These are phyloP conservation scores for Plicaturopsis crispa DNA, from an alignment of 768 basidiomycete genomes.

Conservation along the genomic window DNA sequence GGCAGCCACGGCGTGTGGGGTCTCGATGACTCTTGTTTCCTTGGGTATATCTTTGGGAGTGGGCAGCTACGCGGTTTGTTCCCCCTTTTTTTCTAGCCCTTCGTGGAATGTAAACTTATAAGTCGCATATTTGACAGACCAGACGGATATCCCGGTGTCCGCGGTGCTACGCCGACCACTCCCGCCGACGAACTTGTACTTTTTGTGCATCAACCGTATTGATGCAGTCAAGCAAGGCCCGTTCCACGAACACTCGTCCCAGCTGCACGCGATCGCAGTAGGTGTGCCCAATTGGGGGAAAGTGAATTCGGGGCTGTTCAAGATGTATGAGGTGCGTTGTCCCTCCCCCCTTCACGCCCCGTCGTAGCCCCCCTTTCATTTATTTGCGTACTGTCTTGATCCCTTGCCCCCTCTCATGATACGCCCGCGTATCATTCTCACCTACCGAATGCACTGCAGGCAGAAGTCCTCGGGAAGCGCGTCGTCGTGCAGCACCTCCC, in stretches of 20 bases:
- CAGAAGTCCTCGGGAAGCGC: constrained; percentile 86
- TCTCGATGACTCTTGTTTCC: constrained; percentile 84
- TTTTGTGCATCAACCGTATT: constrained; percentile 71
- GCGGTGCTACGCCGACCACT: constrained; percentile 65
- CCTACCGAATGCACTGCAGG: constrained; percentile 31
- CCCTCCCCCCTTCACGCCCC: too few relatives aligned
- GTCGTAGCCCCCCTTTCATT: background rate
- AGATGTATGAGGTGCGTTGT: constrained; percentile 83
- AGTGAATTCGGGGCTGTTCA: constrained; percentile 83
- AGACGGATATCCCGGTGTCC: constrained; percentile 55
- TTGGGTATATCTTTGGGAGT: constrained; percentile 88
- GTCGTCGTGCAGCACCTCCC: constrained; percentile 97
- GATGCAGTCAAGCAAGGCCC: constrained; percentile 79
- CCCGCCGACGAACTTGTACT: constrained; percentile 71
- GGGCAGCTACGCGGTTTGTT: constrained; percentile 72
- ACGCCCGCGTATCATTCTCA: background rate
- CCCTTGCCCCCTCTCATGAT: background rate
- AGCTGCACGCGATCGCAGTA: constrained; percentile 78
- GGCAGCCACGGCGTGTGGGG: constrained; percentile 99
- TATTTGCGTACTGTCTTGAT: background rate
- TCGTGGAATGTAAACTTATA: constrained; percentile 8
- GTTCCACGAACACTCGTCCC: constrained; percentile 89
- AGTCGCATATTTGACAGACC: constrained; percentile 34
- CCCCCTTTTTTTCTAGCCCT: constrained; percentile 3
- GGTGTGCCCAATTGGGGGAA: constrained; percentile 91